Percentiles rank a stretch among this genome's conserved stretches.
These are phyloP conservation scores for Stagonosporopsis rhizophila DNA, from an alignment of 2,329 filamentous ascomycete genomes.

Conservation along the genomic window DNA sequence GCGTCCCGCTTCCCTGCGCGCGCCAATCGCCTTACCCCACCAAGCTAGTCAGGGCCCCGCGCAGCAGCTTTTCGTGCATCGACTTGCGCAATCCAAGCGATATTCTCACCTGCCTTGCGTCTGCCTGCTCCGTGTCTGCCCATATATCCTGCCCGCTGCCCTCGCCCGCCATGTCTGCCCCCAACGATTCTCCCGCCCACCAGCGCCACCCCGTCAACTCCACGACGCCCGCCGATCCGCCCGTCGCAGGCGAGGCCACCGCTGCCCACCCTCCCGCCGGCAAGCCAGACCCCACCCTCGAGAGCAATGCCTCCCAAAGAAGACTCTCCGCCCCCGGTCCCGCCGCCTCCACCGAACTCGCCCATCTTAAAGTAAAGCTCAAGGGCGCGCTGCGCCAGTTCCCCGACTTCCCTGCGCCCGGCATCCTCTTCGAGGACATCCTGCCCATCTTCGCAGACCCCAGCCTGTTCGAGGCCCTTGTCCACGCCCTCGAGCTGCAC, in stretches of 20 bases:
- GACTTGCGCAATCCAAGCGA: constrained; percentile 18
- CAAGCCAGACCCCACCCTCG: constrained; percentile 45
- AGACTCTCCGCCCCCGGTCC: constrained; percentile 57
- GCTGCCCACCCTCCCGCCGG: constrained; percentile 41
- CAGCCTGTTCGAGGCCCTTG: constrained; percentile 74
- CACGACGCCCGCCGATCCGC: constrained; percentile 26
- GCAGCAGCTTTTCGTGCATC: constrained; percentile 17
- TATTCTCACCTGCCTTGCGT: constrained; percentile 25
- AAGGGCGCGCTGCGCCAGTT: constrained; percentile 79
- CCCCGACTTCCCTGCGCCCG: constrained; percentile 88
- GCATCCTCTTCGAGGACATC: constrained; percentile 97
- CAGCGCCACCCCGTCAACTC: constrained; percentile 27
- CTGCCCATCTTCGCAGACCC: constrained; percentile 91
- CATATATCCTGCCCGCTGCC: constrained; percentile 24
- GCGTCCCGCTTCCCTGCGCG: constrained; percentile 13
- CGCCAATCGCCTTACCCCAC: constrained; percentile 7
- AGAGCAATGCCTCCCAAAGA: constrained; percentile 55
- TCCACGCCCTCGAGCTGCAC: constrained; percentile 86
- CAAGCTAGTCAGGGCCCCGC: constrained; percentile 12
- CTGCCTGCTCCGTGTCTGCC: constrained; percentile 19
- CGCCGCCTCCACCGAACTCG: constrained; percentile 59
- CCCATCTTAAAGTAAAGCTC: constrained; percentile 70
- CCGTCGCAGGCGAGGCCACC: constrained; percentile 35
- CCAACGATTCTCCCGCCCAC: constrained; percentile 29
- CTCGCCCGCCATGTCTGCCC: constrained; percentile 43